Percentiles rank a stretch among this genome's conserved stretches.
Conservation (phyloP, 2,329 filamentous ascomycete genomes). For the Alternaria novae-zelandiae region DNA sequence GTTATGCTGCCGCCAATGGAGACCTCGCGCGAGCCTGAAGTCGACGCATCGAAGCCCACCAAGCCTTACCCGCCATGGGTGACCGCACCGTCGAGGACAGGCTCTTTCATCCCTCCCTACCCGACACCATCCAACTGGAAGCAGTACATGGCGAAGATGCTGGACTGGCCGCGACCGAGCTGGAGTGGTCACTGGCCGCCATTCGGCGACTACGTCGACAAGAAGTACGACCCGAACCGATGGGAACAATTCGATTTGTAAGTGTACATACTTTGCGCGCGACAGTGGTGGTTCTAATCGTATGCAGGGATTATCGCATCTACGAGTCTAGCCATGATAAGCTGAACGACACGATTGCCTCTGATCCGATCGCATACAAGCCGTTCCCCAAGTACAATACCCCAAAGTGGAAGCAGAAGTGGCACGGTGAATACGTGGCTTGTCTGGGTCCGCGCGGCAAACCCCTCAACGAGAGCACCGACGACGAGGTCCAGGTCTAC, state of each 20-base stretch:
- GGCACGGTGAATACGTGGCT: conserved; percentile 65
- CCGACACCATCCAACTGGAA: conserved; percentile 33
- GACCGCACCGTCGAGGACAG: conserved; percentile 24
- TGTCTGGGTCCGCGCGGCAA: conserved; percentile 67
- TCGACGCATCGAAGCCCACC: conserved; percentile 1
- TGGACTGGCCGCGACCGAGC: conserved; percentile 50
- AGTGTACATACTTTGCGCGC: not conserved
- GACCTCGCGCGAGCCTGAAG: not conserved
- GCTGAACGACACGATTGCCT: conserved; percentile 29
- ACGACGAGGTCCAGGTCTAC: conserved; percentile 70
- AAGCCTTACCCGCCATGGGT: conserved; percentile 34
- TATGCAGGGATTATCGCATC: conserved; percentile 46
- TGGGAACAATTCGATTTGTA: conserved; percentile 55
- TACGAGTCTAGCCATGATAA: conserved; percentile 47
- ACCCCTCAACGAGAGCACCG: conserved; percentile 60
- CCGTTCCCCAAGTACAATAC: conserved; percentile 76
- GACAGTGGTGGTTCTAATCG: conserved; percentile 3
- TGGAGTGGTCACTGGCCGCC: conserved; percentile 53
- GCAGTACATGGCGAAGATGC: conserved; percentile 51
- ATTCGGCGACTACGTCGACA: conserved; percentile 51
- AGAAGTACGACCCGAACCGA: conserved; percentile 56
- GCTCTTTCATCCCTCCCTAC: conserved; percentile 20
- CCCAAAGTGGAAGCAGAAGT: conserved; percentile 62
- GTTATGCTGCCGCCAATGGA: conserved; percentile 5
- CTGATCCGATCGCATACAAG: conserved; percentile 65